Evolutionary conservation across 306 rosid species (phyloP).

Genomic region (Parietaria judaica): DNA sequence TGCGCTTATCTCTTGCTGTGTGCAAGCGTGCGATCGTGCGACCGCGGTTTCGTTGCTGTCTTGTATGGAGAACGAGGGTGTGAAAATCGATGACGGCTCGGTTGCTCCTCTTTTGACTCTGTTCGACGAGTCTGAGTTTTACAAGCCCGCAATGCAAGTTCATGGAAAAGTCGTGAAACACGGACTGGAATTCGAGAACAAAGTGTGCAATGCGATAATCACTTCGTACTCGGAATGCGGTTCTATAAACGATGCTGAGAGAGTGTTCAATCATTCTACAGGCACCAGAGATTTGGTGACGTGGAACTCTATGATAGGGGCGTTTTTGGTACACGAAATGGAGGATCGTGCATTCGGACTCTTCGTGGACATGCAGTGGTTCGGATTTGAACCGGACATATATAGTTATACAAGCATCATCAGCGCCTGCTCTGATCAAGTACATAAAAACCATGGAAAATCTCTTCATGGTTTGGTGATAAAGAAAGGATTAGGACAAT

Average conservation of each 20-base stretch:
- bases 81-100: constrained; percentile 57
- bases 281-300: constrained; percentile 49
- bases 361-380: constrained; percentile 51
- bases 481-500: constrained; percentile 53
- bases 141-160: constrained; percentile 34
- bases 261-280: constrained; percentile 38
- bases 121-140: constrained; percentile 46
- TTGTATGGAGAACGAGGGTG: constrained; percentile 50
- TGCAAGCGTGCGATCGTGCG: constrained; percentile 36
- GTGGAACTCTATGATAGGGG: constrained; percentile 75
- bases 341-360: constrained; percentile 44
- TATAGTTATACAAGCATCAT: constrained; percentile 64
- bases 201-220: constrained; percentile 57
- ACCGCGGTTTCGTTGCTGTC: constrained; percentile 41
- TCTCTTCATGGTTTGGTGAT: constrained; percentile 62
- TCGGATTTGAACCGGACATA: constrained; percentile 61
- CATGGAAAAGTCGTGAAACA: constrained; percentile 59
- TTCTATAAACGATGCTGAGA: constrained; percentile 53
- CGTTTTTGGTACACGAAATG: constrained; percentile 45
- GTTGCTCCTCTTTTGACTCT: constrained; percentile 66
- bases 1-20: constrained; percentile 56
- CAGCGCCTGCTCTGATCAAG: constrained; percentile 39
- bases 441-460: constrained; percentile 37
- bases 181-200: constrained; percentile 39
- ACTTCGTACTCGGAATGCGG: constrained; percentile 67